phyloP scores from a whole-genome alignment of 2,329 filamentous ascomycete genomes.

The Colletotrichum tamarilloi region DNA sequence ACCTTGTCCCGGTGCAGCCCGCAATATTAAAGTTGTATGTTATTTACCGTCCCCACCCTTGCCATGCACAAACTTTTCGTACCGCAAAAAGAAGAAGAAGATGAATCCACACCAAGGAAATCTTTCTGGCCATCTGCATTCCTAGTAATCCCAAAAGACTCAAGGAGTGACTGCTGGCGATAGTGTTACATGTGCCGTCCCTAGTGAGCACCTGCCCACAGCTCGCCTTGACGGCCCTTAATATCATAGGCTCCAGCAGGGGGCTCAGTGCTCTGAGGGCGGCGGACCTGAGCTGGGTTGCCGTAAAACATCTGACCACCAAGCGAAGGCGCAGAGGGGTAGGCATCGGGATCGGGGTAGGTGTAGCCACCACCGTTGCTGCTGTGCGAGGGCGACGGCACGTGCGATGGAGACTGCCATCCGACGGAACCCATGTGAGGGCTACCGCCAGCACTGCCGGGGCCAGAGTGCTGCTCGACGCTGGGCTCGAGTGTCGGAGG shows the following conservation, averaged over 20 bases:
- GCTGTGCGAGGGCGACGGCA: conserved; percentile 76
- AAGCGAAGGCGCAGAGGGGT: conserved; percentile 65
- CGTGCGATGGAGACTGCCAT: conserved; percentile 88
- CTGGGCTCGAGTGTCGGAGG: conserved; percentile 88
- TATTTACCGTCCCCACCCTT: conserved; percentile 35
- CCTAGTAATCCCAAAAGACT: not conserved
- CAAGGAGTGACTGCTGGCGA: not conserved
- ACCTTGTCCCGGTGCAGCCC: conserved; percentile 25
- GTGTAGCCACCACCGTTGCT: conserved; percentile 70
- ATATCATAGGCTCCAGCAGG: conserved; percentile 67
- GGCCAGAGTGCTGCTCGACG: conserved; percentile 77
- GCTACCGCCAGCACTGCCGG: conserved; percentile 80
- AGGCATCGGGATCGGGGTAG: conserved; percentile 86
- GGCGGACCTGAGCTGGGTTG: conserved; percentile 71
- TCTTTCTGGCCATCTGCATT: not conserved
- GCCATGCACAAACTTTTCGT: conserved; percentile 36
- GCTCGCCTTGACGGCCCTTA: conserved; percentile 66
- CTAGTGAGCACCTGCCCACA: conserved; percentile 64
- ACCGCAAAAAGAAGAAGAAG: not conserved
- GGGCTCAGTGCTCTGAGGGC: conserved; percentile 81
- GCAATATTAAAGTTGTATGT: conserved; percentile 38
- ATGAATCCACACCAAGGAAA: conserved; percentile 2
- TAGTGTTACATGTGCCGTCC: not conserved
- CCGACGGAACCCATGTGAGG: conserved; percentile 85
- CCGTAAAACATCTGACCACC: conserved; percentile 80